Conservation (phyloP, 2,329 filamentous ascomycete genomes). For the Hypoxylon sp. region DNA sequence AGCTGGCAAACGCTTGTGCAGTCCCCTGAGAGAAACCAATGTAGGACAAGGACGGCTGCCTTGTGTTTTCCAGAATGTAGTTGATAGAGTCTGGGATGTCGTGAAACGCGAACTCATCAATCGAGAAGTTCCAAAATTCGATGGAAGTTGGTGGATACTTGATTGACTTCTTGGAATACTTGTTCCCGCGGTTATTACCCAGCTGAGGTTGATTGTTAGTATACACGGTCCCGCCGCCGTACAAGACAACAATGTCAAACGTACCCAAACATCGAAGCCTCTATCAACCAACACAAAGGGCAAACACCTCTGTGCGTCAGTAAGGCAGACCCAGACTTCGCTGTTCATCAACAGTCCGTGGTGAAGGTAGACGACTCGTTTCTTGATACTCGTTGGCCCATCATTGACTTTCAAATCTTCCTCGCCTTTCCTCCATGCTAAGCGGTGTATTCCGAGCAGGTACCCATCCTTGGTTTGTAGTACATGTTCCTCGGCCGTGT, state of each 20-base stretch:
- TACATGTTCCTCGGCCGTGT: conserved; percentile 95
- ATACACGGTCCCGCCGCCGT: conserved; percentile 37
- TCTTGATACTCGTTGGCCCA: conserved; percentile 75
- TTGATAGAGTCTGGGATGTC: conserved; percentile 96
- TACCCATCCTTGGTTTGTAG: conserved; percentile 96
- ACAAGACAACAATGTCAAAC: conserved; percentile 47
- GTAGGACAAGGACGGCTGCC: conserved; percentile 88
- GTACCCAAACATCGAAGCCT: conserved; percentile 95
- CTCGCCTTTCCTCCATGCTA: conserved; percentile 86
- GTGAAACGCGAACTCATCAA: conserved; percentile 97
- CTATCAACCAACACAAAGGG: conserved; percentile 90
- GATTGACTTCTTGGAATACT: conserved; percentile 96
- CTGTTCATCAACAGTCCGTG: conserved; percentile 99
- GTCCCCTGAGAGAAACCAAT: conserved; percentile 98
- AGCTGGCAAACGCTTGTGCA: conserved; percentile 92
- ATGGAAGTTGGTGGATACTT: conserved; percentile 78
- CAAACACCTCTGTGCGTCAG: conserved; percentile 85
- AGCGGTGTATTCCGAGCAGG: conserved; percentile 86
- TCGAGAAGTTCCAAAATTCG: conserved; percentile 97
- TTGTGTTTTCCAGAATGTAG: conserved; percentile 88
- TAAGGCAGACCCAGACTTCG: conserved; percentile 96
- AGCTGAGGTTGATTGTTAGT: conserved; percentile 65
- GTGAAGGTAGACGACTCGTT: conserved; percentile 92
- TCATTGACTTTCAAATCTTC: conserved; percentile 82
- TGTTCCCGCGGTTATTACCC: conserved; percentile 98